Evolutionary conservation across 1,139 yeast genomes (phyloP).

Genomic region (Pichia cactophila): DNA sequence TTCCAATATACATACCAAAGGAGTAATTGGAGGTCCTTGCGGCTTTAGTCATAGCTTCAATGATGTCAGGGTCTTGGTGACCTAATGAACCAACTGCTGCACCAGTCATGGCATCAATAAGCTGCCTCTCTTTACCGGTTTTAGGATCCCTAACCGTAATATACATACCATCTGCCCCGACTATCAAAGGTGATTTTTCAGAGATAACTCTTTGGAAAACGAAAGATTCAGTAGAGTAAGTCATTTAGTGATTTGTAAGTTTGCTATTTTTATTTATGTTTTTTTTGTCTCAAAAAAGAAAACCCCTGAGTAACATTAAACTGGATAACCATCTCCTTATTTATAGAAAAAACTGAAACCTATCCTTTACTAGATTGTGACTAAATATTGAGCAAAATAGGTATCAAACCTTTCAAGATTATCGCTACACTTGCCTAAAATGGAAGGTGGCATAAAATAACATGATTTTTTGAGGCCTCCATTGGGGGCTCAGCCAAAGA

Average conservation of each 20-base stretch:
- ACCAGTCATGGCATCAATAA: slow-evolving; percentile 54
- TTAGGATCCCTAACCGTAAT: slow-evolving; percentile 42
- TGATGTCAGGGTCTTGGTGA: slow-evolving; percentile 45
- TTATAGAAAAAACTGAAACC: background rate
- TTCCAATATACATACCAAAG: slow-evolving; percentile 35
- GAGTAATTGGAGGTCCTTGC: slow-evolving; percentile 39
- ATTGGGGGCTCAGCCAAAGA: background rate
- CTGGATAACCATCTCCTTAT: background rate
- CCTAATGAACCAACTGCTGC: slow-evolving; percentile 61
- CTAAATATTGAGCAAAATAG: background rate
- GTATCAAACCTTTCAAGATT: background rate
- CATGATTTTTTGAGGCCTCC: background rate
- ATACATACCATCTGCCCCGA: slow-evolving; percentile 37
- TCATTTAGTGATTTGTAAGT: slow-evolving; percentile 5
- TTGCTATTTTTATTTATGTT: background rate
- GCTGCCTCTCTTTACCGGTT: slow-evolving; percentile 34
- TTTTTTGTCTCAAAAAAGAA: background rate
- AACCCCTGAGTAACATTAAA: background rate
- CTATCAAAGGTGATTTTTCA: slow-evolving; percentile 35
- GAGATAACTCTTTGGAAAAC: slow-evolving; percentile 38
- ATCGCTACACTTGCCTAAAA: slow-evolving; percentile 4
- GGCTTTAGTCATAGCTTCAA: slow-evolving; percentile 41
- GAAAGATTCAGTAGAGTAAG: slow-evolving; percentile 22
- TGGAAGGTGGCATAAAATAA: slow-evolving; percentile 6
- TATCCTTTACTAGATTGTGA: too few species aligned